phyloP scores from a whole-genome alignment of 164 flowering plant genomes.

The Vitis labrusca region DNA sequence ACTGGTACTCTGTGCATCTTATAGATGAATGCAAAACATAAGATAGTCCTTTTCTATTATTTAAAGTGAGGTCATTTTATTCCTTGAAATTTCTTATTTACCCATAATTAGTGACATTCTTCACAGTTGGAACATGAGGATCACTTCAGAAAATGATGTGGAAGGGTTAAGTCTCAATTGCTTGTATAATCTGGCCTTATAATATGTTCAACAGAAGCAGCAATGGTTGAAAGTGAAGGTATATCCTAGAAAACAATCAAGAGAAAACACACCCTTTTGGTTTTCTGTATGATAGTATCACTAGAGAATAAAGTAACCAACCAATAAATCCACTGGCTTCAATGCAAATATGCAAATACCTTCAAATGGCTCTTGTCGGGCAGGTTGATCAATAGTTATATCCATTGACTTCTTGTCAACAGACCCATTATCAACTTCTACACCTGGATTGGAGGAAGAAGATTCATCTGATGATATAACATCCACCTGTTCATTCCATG shows the following conservation, averaged over 20 bases:
- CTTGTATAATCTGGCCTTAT: background rate
- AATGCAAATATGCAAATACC: slow-evolving; percentile 23
- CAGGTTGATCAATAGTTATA: slow-evolving; percentile 4
- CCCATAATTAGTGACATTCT: background rate
- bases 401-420: background rate
- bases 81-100: too few relatives aligned
- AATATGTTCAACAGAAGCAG: background rate
- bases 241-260: background rate
- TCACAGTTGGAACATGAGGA: too few relatives aligned
- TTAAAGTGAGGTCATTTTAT: too few relatives aligned
- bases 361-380: slow-evolving; percentile 27
- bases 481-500: slow-evolving; percentile 30
- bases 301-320: background rate
- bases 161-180: too few relatives aligned
- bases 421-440: slow-evolving; percentile 8
- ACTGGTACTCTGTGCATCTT: too few relatives aligned
- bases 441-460: slow-evolving; percentile 31
- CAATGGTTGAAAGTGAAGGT: background rate
- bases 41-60: background rate
- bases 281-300: too few relatives aligned
- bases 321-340: background rate
- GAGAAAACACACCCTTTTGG: background rate
- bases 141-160: background rate
- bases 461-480: slow-evolving; percentile 36
- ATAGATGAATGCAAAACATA: background rate